Evolutionary conservation across 2,329 filamentous ascomycete species (phyloP).

Genomic region (Aspergillus transmontanensis): DNA sequence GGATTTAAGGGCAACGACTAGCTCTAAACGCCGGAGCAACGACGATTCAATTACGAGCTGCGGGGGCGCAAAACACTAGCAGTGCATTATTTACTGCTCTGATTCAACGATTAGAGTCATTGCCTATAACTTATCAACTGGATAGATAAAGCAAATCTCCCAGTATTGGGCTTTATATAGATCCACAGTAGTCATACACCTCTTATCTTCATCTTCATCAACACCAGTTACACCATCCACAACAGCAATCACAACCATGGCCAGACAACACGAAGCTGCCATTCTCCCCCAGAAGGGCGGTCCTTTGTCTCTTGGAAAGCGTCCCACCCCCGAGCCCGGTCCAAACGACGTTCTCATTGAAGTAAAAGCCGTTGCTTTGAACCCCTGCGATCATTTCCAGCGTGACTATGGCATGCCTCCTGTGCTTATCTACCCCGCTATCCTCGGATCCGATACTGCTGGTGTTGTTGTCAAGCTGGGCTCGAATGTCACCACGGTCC

Average conservation of each 20-base stretch:
- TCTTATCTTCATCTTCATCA: not conserved
- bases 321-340: conserved; percentile 33
- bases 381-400: conserved; percentile 41
- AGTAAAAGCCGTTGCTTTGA: conserved; percentile 45
- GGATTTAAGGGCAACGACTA: not conserved
- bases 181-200: not conserved
- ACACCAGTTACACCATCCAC: not conserved
- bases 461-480: conserved; percentile 33
- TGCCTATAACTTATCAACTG: not conserved
- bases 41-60: not conserved
- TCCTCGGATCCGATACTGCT: conserved; percentile 35
- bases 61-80: not conserved
- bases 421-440: conserved; percentile 26
- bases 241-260: conserved; percentile 5
- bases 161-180: not conserved
- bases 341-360: conserved; percentile 45
- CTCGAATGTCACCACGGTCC: conserved; percentile 24
- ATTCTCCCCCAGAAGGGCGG: conserved; percentile 15
- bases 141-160: not conserved
- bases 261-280: conserved; percentile 18
- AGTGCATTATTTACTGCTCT: not conserved
- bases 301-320: conserved; percentile 14
- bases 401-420: conserved; percentile 24
- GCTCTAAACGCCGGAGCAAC: not conserved
- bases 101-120: not conserved